These are phyloP conservation scores for Neurospora sp. DNA, from an alignment of 495 filamentous ascomycete species.

Conservation along the genomic window DNA sequence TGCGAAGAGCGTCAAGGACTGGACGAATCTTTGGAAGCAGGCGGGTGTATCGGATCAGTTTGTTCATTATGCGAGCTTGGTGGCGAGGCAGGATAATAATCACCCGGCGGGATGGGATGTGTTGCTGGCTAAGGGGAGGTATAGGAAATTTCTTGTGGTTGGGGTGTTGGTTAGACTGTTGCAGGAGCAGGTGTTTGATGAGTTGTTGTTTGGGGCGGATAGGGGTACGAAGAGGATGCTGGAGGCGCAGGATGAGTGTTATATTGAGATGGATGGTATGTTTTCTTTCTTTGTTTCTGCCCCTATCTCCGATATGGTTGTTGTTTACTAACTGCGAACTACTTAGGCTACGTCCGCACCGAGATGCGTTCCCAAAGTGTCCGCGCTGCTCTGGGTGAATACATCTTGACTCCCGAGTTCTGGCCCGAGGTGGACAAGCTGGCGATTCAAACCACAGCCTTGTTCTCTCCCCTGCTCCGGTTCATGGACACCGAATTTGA, in stretches of 20 bases:
- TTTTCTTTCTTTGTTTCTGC: background rate
- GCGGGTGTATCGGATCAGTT: conserved; percentile 19
- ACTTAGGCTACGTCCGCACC: conserved; percentile 33
- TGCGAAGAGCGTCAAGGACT: background rate
- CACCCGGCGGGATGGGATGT: conserved; percentile 28
- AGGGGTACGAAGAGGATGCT: conserved; percentile 18
- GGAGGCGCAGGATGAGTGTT: conserved; percentile 21
- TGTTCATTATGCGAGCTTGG: conserved; percentile 20
- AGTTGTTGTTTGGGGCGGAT: conserved; percentile 33
- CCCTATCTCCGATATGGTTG: background rate
- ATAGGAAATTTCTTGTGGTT: conserved; percentile 31
- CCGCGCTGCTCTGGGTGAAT: conserved; percentile 15
- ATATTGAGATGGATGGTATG: conserved; percentile 30
- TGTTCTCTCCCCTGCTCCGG: conserved; percentile 32
- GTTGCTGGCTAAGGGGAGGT: conserved; percentile 19
- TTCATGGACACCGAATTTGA: conserved; percentile 23
- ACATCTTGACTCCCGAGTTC: conserved; percentile 28
- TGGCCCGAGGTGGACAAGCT: conserved; percentile 30
- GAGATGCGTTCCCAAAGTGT: conserved; percentile 19
- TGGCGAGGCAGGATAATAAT: conserved; percentile 27
- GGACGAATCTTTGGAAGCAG: conserved; percentile 4
- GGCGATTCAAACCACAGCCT: conserved; percentile 25
- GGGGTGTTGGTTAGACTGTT: conserved; percentile 32
- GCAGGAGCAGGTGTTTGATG: conserved; percentile 31
- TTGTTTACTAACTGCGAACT: background rate